Evolutionary conservation across 1,139 yeast species (phyloP).

Genomic region (Suhomyces taliae): DNA sequence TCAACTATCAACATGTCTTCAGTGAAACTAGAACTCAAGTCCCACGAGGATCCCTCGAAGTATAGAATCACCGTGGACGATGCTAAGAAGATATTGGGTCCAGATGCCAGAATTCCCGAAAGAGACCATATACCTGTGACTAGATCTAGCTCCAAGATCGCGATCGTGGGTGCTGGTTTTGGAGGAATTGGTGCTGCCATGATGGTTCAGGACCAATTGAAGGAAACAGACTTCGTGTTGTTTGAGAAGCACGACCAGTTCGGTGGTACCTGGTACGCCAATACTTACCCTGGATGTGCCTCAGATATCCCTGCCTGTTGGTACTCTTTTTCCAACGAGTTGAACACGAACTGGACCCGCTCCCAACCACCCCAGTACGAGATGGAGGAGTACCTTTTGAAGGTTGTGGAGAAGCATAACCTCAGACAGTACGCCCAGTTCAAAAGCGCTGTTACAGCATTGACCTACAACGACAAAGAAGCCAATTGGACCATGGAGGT

Average conservation of each 20-base stretch:
- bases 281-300: conserved; percentile 56
- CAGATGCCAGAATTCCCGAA: conserved; percentile 16
- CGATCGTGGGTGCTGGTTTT: conserved; percentile 52
- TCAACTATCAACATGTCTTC: conserved; percentile 20
- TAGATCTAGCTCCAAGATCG: conserved; percentile 29
- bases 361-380: conserved; percentile 51
- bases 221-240: conserved; percentile 35
- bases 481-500: conserved; percentile 41
- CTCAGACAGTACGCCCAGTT: conserved; percentile 32
- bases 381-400: conserved; percentile 46
- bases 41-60: conserved; percentile 34
- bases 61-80: conserved; percentile 33
- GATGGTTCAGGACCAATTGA: conserved; percentile 30
- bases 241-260: conserved; percentile 46
- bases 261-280: conserved; percentile 60
- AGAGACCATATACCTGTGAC: conserved; percentile 23
- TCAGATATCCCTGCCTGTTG: conserved; percentile 52
- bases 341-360: conserved; percentile 46
- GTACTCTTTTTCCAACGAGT: conserved; percentile 43
- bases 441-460: conserved; percentile 28
- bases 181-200: conserved; percentile 42
- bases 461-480: conserved; percentile 31
- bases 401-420: conserved; percentile 37
- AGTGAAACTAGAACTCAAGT: conserved; percentile 28
- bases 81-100: conserved; percentile 30